Evolutionary conservation across 805 yeast genomes (phyloP).

Genomic region (Spathaspora girioi): DNA sequence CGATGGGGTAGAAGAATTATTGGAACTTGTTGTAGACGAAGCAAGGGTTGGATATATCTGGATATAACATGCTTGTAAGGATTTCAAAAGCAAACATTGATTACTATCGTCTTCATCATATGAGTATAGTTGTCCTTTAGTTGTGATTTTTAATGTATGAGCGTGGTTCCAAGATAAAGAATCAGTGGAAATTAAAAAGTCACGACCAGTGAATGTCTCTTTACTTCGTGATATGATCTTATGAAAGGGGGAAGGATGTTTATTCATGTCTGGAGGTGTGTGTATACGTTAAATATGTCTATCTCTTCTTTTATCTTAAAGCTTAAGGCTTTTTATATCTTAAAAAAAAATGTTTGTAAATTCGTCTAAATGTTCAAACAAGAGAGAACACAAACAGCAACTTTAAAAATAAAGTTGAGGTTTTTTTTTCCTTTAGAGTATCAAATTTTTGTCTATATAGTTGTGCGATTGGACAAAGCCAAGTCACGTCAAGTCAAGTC

Average conservation of each 20-base stretch:
- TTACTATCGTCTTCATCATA: slow-evolving; percentile 18
- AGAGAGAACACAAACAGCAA: too few species aligned
- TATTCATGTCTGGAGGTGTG: slow-evolving; percentile 10
- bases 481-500: too few species aligned
- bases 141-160: slow-evolving; percentile 25
- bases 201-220: slow-evolving; percentile 30
- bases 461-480: too few species aligned
- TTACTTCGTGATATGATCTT: slow-evolving; percentile 28
- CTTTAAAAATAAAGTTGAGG: too few species aligned
- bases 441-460: too few species aligned
- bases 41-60: slow-evolving; percentile 29
- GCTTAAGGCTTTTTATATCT: too few species aligned
- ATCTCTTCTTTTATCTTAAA: too few species aligned
- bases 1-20: neutral
- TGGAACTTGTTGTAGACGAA: neutral
- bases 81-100: slow-evolving; percentile 27
- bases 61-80: slow-evolving; percentile 38
- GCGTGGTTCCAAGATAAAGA: slow-evolving; percentile 32
- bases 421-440: too few species aligned
- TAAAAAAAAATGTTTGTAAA: too few species aligned
- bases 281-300: slow-evolving; percentile 1
- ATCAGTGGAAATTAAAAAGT: slow-evolving; percentile 35
- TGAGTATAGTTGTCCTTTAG: slow-evolving; percentile 31
- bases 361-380: too few species aligned
- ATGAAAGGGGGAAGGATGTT: slow-evolving; percentile 23